phyloP scores from a whole-genome alignment of 306 rosid genomes.

The Cucurbita ficifolia region DNA sequence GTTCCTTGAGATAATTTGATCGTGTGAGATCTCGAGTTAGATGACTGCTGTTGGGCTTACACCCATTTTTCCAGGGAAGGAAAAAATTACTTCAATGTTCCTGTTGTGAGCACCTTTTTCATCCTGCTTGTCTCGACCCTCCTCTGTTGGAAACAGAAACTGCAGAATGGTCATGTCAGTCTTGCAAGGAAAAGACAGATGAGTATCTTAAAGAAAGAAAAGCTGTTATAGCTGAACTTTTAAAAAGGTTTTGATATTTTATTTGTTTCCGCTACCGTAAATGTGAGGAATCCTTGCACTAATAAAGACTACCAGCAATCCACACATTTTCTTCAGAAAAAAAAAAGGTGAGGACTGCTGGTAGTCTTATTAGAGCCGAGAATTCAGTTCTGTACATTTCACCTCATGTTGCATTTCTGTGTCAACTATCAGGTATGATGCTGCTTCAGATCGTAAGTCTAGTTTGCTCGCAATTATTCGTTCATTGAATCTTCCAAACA shows the following conservation, averaged over 20 bases:
- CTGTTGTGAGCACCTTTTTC: constrained; percentile 79
- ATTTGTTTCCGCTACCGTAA: constrained; percentile 8
- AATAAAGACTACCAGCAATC: neutral
- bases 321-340: neutral
- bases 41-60: constrained; percentile 2
- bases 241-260: constrained; percentile 43
- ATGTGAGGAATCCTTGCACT: neutral
- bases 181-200: constrained; percentile 84
- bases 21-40: constrained; percentile 10
- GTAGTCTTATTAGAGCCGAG: neutral
- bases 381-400: neutral
- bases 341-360: neutral
- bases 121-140: constrained; percentile 71
- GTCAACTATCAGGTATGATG: constrained; percentile 52
- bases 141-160: constrained; percentile 59
- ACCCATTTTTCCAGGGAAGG: constrained; percentile 46
- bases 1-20: constrained; percentile 13
- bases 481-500: constrained; percentile 82
- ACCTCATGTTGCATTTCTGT: neutral
- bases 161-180: constrained; percentile 86
- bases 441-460: constrained; percentile 65
- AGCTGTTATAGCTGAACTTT: constrained; percentile 52
- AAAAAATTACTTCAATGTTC: constrained; percentile 80
- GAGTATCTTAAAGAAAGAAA: constrained; percentile 70
- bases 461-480: constrained; percentile 63